Conservation (phyloP, 1,284 basidiomycete genomes). For the Marasmius fiardii region DNA sequence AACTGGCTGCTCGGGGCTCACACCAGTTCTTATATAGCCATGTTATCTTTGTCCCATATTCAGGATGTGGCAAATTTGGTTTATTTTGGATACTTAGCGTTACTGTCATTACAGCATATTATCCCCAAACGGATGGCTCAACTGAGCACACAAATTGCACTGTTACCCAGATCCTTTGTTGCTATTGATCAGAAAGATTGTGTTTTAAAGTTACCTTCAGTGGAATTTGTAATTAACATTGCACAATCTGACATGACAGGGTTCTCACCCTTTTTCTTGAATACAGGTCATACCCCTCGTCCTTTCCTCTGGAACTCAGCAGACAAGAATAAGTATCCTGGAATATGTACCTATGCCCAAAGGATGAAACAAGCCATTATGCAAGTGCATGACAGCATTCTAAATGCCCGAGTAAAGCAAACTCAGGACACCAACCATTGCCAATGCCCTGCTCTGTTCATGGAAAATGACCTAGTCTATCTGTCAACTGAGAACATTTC, state of each 20-base stretch:
- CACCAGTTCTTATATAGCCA: too few species aligned
- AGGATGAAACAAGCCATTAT: conserved; percentile 17
- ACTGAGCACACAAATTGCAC: too few species aligned
- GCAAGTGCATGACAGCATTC: conserved; percentile 19
- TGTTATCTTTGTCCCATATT: too few species aligned
- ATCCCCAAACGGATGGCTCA: too few species aligned
- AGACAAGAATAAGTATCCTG: conserved; percentile 16
- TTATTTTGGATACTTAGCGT: too few species aligned
- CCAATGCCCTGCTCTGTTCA: conserved; percentile 13
- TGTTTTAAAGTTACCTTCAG: too few species aligned
- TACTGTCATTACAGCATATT: too few species aligned
- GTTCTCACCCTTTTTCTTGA: conserved; percentile 30
- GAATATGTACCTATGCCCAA: conserved; percentile 18
- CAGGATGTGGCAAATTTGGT: too few species aligned
- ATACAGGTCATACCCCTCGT: conserved; percentile 10
- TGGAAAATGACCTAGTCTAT: conserved; percentile 22
- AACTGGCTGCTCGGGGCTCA: too few species aligned
- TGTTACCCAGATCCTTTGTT: too few species aligned
- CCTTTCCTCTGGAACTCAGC: conserved; percentile 22
- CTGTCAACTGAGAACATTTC: conserved; percentile 26
- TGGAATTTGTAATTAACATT: conserved; percentile 19
- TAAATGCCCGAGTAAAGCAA: conserved; percentile 24
- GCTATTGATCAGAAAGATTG: too few species aligned
- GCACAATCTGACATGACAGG: conserved; percentile 26
- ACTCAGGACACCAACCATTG: conserved; percentile 21